phyloP scores from a whole-genome alignment of 257 asterid species.

The Cynanchum wilfordii region DNA sequence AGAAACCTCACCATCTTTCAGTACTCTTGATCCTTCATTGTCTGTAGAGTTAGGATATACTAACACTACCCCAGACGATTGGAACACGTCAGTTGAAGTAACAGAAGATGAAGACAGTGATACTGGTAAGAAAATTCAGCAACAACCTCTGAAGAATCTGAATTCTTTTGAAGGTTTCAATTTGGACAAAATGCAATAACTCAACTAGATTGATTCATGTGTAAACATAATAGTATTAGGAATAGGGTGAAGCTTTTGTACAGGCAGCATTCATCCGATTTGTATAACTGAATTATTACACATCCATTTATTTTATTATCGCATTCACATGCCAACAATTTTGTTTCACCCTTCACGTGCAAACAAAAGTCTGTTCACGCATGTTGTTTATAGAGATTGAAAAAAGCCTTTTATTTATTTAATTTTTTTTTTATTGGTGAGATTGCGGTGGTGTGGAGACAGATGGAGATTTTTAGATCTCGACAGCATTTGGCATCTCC shows the following conservation, averaged over 20 bases:
- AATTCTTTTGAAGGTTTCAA: slow-evolving; percentile 49
- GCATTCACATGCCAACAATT: too few relatives aligned
- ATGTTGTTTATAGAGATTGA: too few relatives aligned
- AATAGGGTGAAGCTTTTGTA: neutral
- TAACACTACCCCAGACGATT: slow-evolving; percentile 21
- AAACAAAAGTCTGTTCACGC: too few relatives aligned
- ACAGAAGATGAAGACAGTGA: slow-evolving; percentile 20
- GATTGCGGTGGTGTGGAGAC: too few relatives aligned
- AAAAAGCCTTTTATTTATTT: too few relatives aligned
- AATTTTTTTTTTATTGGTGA: too few relatives aligned
- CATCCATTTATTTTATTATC: too few relatives aligned
- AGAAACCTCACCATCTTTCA: slow-evolving; percentile 34
- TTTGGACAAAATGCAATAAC: slow-evolving; percentile 12
- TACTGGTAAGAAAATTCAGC: slow-evolving; percentile 15
- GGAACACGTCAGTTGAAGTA: slow-evolving; percentile 6
- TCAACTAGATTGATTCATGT: neutral
- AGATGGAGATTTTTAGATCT: too few relatives aligned
- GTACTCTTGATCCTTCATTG: slow-evolving; percentile 31
- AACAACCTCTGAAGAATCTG: slow-evolving; percentile 16
- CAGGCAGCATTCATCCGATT: too few relatives aligned
- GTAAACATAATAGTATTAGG: neutral
- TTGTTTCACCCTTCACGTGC: too few relatives aligned
- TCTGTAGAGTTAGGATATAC: slow-evolving; percentile 29
- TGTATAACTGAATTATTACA: too few relatives aligned
- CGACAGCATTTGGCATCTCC: too few relatives aligned